A percentile compares a stretch with the other conserved stretches of the same genome.
Conservation (phyloP, 305 asterid species). For the Solanum hybrid region DNA sequence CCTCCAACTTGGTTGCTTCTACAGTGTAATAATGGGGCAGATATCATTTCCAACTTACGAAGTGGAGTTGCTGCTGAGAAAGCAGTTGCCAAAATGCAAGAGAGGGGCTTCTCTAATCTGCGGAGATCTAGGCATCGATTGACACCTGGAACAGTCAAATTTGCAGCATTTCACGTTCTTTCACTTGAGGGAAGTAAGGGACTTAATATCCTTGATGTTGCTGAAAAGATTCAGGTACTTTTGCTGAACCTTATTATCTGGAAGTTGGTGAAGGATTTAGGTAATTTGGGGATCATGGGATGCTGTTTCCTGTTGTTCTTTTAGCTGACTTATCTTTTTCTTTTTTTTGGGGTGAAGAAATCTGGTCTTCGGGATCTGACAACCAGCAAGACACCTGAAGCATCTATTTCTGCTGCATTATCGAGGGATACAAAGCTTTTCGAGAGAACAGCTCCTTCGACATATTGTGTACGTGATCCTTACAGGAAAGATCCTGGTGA, state of each 20-base stretch:
- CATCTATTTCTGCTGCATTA: conserved; percentile 93
- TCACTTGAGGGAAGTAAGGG: conserved; percentile 87
- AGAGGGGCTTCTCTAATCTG: conserved; percentile 66
- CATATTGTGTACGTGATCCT: conserved; percentile 79
- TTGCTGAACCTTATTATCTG: not conserved
- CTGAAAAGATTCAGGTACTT: conserved; percentile 86
- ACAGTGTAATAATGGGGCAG: conserved; percentile 54
- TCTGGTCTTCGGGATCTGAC: conserved; percentile 96
- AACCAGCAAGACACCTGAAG: conserved; percentile 96
- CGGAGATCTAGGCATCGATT: conserved; percentile 79
- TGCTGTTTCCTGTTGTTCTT: not conserved
- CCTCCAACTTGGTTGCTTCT: conserved; percentile 11
- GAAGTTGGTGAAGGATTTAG: not conserved
- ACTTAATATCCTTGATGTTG: conserved; percentile 69
- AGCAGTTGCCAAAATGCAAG: conserved; percentile 78
- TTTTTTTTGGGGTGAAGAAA: conserved; percentile 32
- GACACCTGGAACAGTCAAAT: conserved; percentile 94
- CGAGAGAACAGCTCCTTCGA: conserved; percentile 95
- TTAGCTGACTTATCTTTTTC: not conserved
- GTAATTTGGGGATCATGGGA: not conserved
- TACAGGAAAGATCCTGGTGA: conserved; percentile 74
- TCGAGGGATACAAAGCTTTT: conserved; percentile 88
- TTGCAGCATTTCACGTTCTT: conserved; percentile 83
- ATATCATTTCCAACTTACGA: conserved; percentile 57
- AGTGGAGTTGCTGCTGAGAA: conserved; percentile 85